phyloP scores from a whole-genome alignment of 108 stramenopile species.

The Pelagomonas calceolata region DNA sequence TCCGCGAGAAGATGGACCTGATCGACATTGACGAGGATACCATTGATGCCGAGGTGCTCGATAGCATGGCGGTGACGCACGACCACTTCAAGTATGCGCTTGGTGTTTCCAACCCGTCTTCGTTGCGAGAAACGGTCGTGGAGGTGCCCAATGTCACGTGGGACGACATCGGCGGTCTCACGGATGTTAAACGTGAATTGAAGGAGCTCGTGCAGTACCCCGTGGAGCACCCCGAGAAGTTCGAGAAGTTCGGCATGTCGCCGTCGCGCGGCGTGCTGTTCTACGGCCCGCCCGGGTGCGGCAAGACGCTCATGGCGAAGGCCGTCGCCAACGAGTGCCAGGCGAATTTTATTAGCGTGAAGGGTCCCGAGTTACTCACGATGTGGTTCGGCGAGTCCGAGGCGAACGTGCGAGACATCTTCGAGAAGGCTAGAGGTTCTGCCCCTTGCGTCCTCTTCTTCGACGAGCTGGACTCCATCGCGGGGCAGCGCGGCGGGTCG shows the following conservation, averaged over 20 bases:
- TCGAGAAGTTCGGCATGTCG: slow-evolving; percentile 97
- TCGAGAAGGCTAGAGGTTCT: slow-evolving; percentile 97
- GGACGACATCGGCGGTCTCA: slow-evolving; percentile 99
- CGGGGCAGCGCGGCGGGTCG: slow-evolving; percentile 85
- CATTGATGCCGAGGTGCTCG: slow-evolving; percentile 98
- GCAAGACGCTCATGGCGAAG: slow-evolving; percentile 99
- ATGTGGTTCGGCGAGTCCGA: slow-evolving; percentile 99
- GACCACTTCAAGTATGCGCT: slow-evolving; percentile 98
- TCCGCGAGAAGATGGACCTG: slow-evolving; percentile 99
- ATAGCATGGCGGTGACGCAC: slow-evolving; percentile 94
- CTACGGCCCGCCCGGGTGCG: slow-evolving; percentile 99
- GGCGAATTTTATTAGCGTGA: slow-evolving; percentile 94
- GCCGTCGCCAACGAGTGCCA: slow-evolving; percentile 99
- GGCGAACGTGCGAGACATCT: slow-evolving; percentile 99
- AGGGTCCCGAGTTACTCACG: slow-evolving; percentile 99
- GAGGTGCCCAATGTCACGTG: slow-evolving; percentile 97
- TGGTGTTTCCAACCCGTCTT: slow-evolving; percentile 88
- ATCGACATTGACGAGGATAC: slow-evolving; percentile 99
- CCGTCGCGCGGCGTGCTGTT: slow-evolving; percentile 96
- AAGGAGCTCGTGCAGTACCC: slow-evolving; percentile 99
- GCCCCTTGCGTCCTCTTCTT: slow-evolving; percentile 99
- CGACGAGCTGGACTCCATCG: slow-evolving; percentile 99
- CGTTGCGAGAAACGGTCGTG: slow-evolving; percentile 94
- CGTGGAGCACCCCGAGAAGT: slow-evolving; percentile 99
- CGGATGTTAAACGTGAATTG: slow-evolving; percentile 96